Evolutionary conservation across 139 green algal genomes (phyloP).

Genomic region (Tetraselmis chui): DNA sequence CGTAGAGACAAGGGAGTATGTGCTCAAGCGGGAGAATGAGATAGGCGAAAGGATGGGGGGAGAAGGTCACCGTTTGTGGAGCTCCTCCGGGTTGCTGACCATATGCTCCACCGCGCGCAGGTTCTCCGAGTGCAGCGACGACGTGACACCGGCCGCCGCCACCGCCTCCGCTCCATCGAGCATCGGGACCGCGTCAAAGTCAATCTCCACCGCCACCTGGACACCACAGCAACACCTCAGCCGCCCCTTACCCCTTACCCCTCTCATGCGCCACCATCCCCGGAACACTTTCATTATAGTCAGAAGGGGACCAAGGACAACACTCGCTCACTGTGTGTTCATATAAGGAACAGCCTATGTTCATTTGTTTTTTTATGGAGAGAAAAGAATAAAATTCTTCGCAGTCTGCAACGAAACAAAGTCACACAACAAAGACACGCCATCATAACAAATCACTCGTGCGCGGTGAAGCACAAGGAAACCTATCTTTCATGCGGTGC

Average conservation of each 20-base stretch:
- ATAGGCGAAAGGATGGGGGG: not conserved
- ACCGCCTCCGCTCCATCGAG: slow-evolving; percentile 49
- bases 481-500: no score
- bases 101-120: not conserved
- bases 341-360: slow-evolving; percentile 19
- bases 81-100: not conserved
- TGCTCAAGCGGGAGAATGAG: no score
- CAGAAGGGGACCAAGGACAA: no score
- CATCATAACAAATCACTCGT: no score
- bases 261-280: no score
- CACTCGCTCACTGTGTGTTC: slow-evolving; percentile 39
- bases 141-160: slow-evolving; percentile 33
- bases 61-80: not conserved
- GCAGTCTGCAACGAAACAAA: not conserved
- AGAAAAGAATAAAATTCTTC: slow-evolving; percentile 2
- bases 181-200: slow-evolving; percentile 40
- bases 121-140: slow-evolving; percentile 60
- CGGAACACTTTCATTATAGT: no score
- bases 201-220: slow-evolving; percentile 30
- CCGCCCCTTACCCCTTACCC: no score
- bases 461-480: no score
- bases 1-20: no score
- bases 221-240: slow-evolving; percentile 3
- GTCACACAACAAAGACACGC: no score
- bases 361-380: not conserved